Evolutionary conservation across 306 rosid species (phyloP), one percentile per base, ranked within the genome.

Genomic region (Corylus heterophylla): DNA sequence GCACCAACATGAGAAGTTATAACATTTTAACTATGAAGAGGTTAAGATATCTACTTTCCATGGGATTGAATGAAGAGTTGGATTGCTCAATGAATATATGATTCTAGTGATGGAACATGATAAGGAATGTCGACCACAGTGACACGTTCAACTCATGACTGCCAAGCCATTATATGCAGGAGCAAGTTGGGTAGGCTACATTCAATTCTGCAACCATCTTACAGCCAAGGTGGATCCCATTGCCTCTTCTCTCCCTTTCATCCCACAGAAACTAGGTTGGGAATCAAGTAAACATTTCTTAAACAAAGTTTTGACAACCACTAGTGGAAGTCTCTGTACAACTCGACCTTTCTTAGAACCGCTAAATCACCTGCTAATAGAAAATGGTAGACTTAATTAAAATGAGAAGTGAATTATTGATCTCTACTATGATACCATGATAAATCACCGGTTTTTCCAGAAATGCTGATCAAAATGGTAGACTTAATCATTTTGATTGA

Each of bases 171-270:
- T 39, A 45, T 78, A 14, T 44, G 25, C 51, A 51, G 42, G 12
- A 74, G n/a, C 75, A 84, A 82, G 88, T 82, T 85, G 83, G 86
- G 87, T 82, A 69, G 84, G 84, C 31, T 50, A 81, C 81, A 85
- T 85, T 87, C 61, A 87, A 87, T 82, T 85, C 81, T 71, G 83
- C 79, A 82, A 44, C 87, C 50, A 82, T 80, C 88, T 79, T 70
- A 77, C 83, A 79, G 79, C 83, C 49, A 51, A 27, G 76, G 87
- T 80, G 90, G 88, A 80, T 75, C 86, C 90, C 86, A 80, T 80
- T 62, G 44, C 71, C 72, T 63, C 85, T 80, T 68, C 83, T 77
- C 61, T 82, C 82, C 64, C 77, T 58, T 77, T 82, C 90, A 77
- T 61, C 63, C 66, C 68, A 79, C 76, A 85, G 61, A 76, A 73